Percentiles rank a stretch among this genome's conserved stretches.
phyloP scores from a whole-genome alignment of 2,329 filamentous ascomycete species.

The Trichoderma arundinaceum region DNA sequence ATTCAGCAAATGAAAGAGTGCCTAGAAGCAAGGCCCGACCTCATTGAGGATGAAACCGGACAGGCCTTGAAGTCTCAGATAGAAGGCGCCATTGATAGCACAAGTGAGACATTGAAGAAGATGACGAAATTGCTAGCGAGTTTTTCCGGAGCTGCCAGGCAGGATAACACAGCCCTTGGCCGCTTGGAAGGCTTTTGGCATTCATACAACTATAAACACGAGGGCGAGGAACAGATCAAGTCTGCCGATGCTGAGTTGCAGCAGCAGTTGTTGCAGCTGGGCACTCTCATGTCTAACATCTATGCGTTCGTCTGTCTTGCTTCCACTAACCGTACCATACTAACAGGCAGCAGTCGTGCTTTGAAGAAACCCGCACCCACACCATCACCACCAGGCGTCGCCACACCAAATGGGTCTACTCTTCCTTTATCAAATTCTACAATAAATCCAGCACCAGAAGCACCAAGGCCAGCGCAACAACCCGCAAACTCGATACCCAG shows the following conservation, averaged over 20 bases:
- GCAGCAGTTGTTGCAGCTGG: slow-evolving; percentile 39
- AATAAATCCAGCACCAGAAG: neutral
- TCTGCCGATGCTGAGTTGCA: slow-evolving; percentile 41
- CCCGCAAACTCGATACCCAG: slow-evolving; percentile 2
- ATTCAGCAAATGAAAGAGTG: slow-evolving; percentile 43
- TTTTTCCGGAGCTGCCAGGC: slow-evolving; percentile 36
- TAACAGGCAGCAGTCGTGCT: slow-evolving; percentile 36
- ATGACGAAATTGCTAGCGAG: slow-evolving; percentile 43
- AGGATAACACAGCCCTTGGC: slow-evolving; percentile 35
- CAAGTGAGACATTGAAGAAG: slow-evolving; percentile 38
- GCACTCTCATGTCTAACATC: slow-evolving; percentile 43
- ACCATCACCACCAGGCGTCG: slow-evolving; percentile 31
- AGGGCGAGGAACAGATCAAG: slow-evolving; percentile 44
- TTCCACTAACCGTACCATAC: neutral
- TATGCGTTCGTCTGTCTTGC: slow-evolving; percentile 41
- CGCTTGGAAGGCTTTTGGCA: slow-evolving; percentile 43
- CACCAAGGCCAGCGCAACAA: slow-evolving; percentile 12
- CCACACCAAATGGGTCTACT: slow-evolving; percentile 18
- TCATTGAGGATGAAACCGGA: slow-evolving; percentile 42
- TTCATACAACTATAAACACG: slow-evolving; percentile 43
- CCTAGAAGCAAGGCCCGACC: slow-evolving; percentile 40
- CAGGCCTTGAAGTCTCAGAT: slow-evolving; percentile 41
- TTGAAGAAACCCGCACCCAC: slow-evolving; percentile 41
- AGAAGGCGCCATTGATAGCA: slow-evolving; percentile 39
- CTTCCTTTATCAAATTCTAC: neutral